Base-by-base conservation (phyloP, 352 stramenopile genomes). In the Pythium phragmitis region DNA sequence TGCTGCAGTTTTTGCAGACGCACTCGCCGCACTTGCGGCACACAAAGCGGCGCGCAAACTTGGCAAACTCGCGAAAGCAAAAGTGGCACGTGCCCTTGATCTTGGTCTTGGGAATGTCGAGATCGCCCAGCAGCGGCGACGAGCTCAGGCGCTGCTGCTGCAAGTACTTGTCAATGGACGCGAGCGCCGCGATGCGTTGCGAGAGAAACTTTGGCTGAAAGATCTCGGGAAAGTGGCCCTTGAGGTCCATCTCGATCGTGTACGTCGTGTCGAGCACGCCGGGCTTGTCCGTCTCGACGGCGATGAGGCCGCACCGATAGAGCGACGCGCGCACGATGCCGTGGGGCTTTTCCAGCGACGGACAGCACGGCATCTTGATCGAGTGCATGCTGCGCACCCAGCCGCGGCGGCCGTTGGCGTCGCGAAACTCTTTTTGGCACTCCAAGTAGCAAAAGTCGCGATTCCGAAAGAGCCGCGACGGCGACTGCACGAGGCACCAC, bases 371-470 rank as follows among this genome's bases (percentile, higher is more conserved):
- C 19, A 88, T 68, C 49, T 84, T 77, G 49, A 88, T 80, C 42
- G 79, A 88, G 59, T 88, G 79, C 61, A 88, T 74, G 53, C 69
- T 73, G 9, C 80, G 75, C 16, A 82, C 73, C 77, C 75, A 88
- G 8, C 79, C 79, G 16, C 70, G 71, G 7, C 69, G 64, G 17
- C 87, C 87, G 33, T 70, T 58, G 1, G 75, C 61, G 54, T 94
- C 85, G 4, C 65, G 77, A 61, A 95, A 93, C 56, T 95, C 84
- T 47, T 95, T 91, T 43, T 92, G 86, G 59, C 82, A 92, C 72
- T 94, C 85, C 36, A 94, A 70, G 67, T 89, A 94, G 65, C 86
- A 94, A 26, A 94, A 91, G 51, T 94, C 86, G 56, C 84, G 70
- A 58, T 89, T 85, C 14, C 83, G 72, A 47, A 92, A 95, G 48